A percentile compares a stretch with the other conserved stretches of the same genome.
Evolutionary conservation across 805 yeast genomes (phyloP).

Genomic region (Pichia pseudocactophila): DNA sequence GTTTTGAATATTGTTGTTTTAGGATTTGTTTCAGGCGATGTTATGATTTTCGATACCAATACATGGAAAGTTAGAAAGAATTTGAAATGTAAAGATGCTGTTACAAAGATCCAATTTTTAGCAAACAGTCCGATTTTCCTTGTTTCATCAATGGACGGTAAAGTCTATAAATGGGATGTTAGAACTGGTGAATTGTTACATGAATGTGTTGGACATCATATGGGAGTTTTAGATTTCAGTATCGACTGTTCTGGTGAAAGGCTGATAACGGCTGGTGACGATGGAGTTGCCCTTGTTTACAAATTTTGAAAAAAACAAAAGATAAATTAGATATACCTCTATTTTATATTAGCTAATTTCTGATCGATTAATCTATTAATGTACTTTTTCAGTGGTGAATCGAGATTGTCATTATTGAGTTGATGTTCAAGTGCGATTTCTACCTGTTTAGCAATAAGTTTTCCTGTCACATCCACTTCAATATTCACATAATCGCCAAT

Average conservation of each 20-base stretch:
- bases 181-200: conserved; percentile 74
- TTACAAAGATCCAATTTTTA: conserved; percentile 70
- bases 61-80: conserved; percentile 81
- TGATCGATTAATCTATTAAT: conserved; percentile 41
- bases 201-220: conserved; percentile 84
- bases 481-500: conserved; percentile 68
- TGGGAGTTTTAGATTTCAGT: conserved; percentile 87
- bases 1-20: conserved; percentile 60
- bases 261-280: conserved; percentile 91
- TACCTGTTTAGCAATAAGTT: conserved; percentile 82
- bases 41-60: conserved; percentile 71
- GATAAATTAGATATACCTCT: not conserved
- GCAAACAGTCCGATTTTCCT: conserved; percentile 45
- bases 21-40: conserved; percentile 83
- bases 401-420: conserved; percentile 31
- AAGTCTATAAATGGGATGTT: conserved; percentile 78
- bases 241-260: conserved; percentile 56
- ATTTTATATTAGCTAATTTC: conserved; percentile 23
- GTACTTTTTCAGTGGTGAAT: conserved; percentile 41
- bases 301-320: conserved; percentile 18
- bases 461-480: conserved; percentile 93
- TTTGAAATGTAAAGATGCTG: conserved; percentile 66
- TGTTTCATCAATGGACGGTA: conserved; percentile 79
- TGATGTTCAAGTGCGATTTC: conserved; percentile 46
- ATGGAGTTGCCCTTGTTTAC: conserved; percentile 81